Evolutionary conservation across 1,284 basidiomycete genomes (phyloP), one percentile per base, ranked within the genome.

Genomic region (Ustilago trichophora): DNA sequence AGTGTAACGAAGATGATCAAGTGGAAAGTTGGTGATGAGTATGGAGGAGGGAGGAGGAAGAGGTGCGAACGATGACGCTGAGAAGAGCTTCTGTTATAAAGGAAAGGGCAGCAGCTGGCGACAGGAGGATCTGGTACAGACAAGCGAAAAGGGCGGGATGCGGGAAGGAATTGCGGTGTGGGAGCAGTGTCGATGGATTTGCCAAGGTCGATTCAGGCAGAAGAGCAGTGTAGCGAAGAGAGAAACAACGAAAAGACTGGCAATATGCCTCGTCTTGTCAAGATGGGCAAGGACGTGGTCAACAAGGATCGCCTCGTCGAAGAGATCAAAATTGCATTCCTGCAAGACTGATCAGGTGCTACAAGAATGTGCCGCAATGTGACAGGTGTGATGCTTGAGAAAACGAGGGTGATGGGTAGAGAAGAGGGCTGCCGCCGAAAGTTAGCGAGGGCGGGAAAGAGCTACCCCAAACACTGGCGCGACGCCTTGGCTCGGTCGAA

Each of bases 31-130:
- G 48, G 33, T 62, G n/a, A 52, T 31, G n/a, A n/a, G 24, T 21
- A 9, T 13, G 24, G 19, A 31, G 35, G 31, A 13, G 40, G 26
- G 24, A 21, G 31, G 29, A 47, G 32, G n/a, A n/a, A n/a, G 43
- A 46, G 42, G 26, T 22, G 15, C 12, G 25, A n/a, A 32, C 43
- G 36, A 13, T 29, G 13, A 29, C 8, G 27, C 13, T 13, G 27
- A 29, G 27, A 29, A 29, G 29, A 35, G 21, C 16, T 36, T 19
- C 16, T 12, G 11, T 43, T 56, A 46, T 56, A 56, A 56, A 45
- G 53, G 24, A 40, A 43, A 24, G 7, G 53, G 48, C 35, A 48
- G 24, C 34, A 56, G 38, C 41, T 22, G 59, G 59, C 59, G 46
- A 45, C 29, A 25, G 18, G 33, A 24, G 38, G 36, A 43, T 45